A percentile compares a stretch with the other conserved stretches of the same genome.
These are phyloP conservation scores for Exophiala bonariae DNA, from an alignment of 2,329 filamentous ascomycete genomes.

Conservation along the genomic window DNA sequence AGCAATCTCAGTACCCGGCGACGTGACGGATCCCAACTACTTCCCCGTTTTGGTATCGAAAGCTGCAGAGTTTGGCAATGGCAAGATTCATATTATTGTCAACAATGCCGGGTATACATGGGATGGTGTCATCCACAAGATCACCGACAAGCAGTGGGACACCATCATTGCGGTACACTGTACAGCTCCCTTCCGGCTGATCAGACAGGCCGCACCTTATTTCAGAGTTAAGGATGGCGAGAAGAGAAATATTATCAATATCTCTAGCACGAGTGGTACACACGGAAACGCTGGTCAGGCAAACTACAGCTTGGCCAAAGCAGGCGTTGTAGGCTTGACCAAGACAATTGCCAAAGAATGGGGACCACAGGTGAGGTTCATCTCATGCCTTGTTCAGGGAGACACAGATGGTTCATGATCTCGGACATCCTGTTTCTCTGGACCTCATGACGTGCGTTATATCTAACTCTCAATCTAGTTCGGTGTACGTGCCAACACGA, in stretches of 20 bases:
- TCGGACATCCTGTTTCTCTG: background rate
- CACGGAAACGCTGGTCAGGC: conserved; percentile 89
- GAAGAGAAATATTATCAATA: conserved; percentile 77
- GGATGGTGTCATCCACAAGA: conserved; percentile 89
- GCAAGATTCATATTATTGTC: conserved; percentile 88
- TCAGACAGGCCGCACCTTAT: conserved; percentile 77
- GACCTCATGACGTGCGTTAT: too few relatives aligned
- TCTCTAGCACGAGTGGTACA: conserved; percentile 77
- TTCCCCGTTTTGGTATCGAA: conserved; percentile 70
- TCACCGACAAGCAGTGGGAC: conserved; percentile 48
- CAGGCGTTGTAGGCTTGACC: conserved; percentile 76
- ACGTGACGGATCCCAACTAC: conserved; percentile 72
- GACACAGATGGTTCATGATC: too few relatives aligned
- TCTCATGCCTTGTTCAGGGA: too few relatives aligned
- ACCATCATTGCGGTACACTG: conserved; percentile 81
- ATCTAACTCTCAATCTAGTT: conserved; percentile 56
- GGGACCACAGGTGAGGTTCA: conserved; percentile 50
- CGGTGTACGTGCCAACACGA: conserved; percentile 78
- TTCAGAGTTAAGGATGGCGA: conserved; percentile 85
- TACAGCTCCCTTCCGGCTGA: conserved; percentile 81
- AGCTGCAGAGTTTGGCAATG: conserved; percentile 75
- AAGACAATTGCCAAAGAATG: conserved; percentile 93
- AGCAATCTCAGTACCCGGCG: conserved; percentile 73
- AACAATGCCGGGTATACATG: conserved; percentile 93
- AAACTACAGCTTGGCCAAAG: conserved; percentile 85